Base-by-base conservation (phyloP, 1,284 basidiomycete species). In the Puccinia triticina region DNA sequence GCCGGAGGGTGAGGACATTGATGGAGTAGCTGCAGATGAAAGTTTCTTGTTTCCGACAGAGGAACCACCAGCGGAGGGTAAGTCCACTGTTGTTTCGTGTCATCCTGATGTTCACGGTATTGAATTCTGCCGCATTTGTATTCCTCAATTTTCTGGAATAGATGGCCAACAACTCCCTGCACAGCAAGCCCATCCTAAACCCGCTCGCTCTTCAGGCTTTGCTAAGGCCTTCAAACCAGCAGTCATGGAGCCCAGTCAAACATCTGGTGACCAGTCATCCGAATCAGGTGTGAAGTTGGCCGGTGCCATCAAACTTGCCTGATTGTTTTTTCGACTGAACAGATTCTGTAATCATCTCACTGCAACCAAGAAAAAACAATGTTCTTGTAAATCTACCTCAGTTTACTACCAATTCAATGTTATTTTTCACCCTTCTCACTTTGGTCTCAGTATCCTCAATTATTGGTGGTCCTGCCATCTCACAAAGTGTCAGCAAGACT, bases 221-320 rank as follows among this genome's bases (percentile, higher is more conserved):
- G 76, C 76, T 23, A 64, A 64, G 43, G 76, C 76, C 23, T 77
- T 77, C 40, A 77, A 77, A 67, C 76, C 76, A 0, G 76, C 76
- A 10, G 59, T 77, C 11, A 77, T 77, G 76, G 76, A 77, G 61
- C 40, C 40, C n/a, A 77, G 76, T 53, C 46, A 64, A n/a, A 14
- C 59, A 11, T 18, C 34, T 77, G 59, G 46, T 48, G 59, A 67
- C 26, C 59, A 77, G 43, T 21, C 59, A 32, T 77, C 76, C 26
- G 61, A 77, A 77, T 12, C 76, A 0, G 43, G 76, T 14, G 76
- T 77, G n/a, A 77, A 77, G 46, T 26, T 77, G 29, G 59, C 76
- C 12, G 76, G 76, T 66, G 76, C 76, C 12, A 77, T 77, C 40
- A 77, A 72, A 50, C 46, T 72, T 8, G 69, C 69, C 14, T 72